A percentile compares a stretch with the other conserved stretches of the same genome.
Conservation (phyloP, 179 eudicot genomes). For the Corrigiola litoralis region DNA sequence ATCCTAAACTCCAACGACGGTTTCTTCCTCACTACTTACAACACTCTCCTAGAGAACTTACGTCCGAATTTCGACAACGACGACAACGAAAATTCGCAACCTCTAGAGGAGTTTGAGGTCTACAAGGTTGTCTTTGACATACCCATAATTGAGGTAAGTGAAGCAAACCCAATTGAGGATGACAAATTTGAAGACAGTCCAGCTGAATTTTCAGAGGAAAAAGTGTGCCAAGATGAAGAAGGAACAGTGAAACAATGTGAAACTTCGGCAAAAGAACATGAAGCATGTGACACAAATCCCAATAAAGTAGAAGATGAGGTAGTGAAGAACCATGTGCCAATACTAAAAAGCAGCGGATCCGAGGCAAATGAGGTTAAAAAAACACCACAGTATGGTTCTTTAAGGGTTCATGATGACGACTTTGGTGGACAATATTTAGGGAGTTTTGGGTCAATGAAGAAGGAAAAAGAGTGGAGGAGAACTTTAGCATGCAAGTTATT, state of each 20-base stretch:
- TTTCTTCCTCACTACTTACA: constrained; percentile 18
- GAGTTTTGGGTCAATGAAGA: constrained; percentile 69
- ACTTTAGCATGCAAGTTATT: constrained; percentile 84
- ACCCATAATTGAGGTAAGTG: constrained; percentile 22
- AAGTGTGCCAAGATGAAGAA: background rate
- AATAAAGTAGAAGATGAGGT: constrained; percentile 10
- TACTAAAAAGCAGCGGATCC: constrained; percentile 16
- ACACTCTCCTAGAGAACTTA: constrained; percentile 21
- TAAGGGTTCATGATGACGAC: background rate
- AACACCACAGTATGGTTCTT: constrained; percentile 8
- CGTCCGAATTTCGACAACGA: constrained; percentile 8
- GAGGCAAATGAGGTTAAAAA: constrained; percentile 16
- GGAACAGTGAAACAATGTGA: constrained; percentile 10
- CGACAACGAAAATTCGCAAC: constrained; percentile 8
- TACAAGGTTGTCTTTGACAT: constrained; percentile 44
- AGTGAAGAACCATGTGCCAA: constrained; percentile 11
- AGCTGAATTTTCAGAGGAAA: constrained; percentile 6
- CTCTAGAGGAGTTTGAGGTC: constrained; percentile 39
- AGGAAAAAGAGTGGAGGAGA: constrained; percentile 78
- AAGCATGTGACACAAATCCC: constrained; percentile 21
- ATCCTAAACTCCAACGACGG: constrained; percentile 16
- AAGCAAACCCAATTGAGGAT: constrained; percentile 23
- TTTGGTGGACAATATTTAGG: constrained; percentile 24
- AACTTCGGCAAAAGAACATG: constrained; percentile 16
- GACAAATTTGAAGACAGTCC: constrained; percentile 17